phyloP scores from a whole-genome alignment of 441 rosid genomes.

The Mallotus japonicus region DNA sequence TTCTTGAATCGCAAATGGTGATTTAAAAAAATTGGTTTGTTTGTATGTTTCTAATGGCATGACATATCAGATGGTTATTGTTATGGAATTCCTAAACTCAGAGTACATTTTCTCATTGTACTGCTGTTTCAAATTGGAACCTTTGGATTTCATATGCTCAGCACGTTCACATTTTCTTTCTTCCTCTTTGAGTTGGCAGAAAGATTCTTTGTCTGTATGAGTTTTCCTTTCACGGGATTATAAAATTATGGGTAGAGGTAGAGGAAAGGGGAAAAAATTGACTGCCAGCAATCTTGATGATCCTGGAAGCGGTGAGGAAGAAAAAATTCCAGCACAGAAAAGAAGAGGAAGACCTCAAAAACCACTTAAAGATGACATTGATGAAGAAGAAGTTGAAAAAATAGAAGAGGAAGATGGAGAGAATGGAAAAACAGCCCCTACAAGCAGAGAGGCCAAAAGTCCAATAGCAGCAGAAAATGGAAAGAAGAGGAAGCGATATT shows the following conservation, averaged over 20 bases:
- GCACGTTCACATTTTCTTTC: slow-evolving; percentile 6
- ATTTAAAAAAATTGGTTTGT: not conserved
- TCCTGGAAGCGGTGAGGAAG: slow-evolving; percentile 58
- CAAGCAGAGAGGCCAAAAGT: slow-evolving; percentile 44
- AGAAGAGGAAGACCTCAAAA: slow-evolving; percentile 76
- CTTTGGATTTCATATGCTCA: slow-evolving; percentile 11
- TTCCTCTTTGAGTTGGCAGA: slow-evolving; percentile 35
- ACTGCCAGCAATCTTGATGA: slow-evolving; percentile 49
- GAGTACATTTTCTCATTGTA: not conserved
- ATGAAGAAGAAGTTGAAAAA: slow-evolving; percentile 50
- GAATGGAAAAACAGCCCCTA: slow-evolving; percentile 33
- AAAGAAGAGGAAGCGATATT: slow-evolving; percentile 54
- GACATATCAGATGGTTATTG: not conserved
- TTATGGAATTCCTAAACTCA: not conserved
- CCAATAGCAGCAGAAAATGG: slow-evolving; percentile 43
- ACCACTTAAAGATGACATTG: slow-evolving; percentile 53
- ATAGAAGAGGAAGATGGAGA: slow-evolving; percentile 54
- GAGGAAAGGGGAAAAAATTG: slow-evolving; percentile 64
- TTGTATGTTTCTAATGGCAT: not conserved
- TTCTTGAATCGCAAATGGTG: not conserved
- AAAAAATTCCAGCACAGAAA: slow-evolving; percentile 58
- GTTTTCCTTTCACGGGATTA: slow-evolving; percentile 15
- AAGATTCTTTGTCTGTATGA: slow-evolving; percentile 29
- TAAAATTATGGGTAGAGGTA: slow-evolving; percentile 70
- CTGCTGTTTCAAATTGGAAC: not conserved